Percentiles rank a stretch among this genome's conserved stretches.
These are phyloP conservation scores for Emydomyces testavorans DNA, from an alignment of 2,329 filamentous ascomycete species.

Conservation along the genomic window DNA sequence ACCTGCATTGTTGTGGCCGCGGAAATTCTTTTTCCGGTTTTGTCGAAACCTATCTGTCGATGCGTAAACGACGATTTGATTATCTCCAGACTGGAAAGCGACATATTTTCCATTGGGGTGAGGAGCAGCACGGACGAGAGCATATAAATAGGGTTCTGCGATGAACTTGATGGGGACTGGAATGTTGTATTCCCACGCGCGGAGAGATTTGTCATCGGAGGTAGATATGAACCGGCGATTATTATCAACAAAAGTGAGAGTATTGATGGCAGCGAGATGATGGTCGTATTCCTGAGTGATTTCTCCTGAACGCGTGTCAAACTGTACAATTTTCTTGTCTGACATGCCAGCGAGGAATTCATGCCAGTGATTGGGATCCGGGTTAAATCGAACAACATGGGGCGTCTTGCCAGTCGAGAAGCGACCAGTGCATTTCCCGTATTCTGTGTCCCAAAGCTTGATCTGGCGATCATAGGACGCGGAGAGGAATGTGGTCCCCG, in stretches of 20 bases:
- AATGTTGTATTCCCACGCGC: slow-evolving; percentile 97
- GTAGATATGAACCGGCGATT: slow-evolving; percentile 95
- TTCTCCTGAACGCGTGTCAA: slow-evolving; percentile 72
- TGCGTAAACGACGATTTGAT: slow-evolving; percentile 92
- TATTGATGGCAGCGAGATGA: slow-evolving; percentile 94
- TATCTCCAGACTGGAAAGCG: slow-evolving; percentile 85
- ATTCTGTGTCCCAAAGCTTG: slow-evolving; percentile 98
- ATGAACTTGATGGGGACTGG: slow-evolving; percentile 98
- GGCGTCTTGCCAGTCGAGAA: slow-evolving; percentile 93
- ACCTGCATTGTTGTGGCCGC: slow-evolving; percentile 90
- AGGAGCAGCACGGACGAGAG: slow-evolving; percentile 70
- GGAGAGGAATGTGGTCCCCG: slow-evolving; percentile 76
- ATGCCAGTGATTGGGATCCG: slow-evolving; percentile 59
- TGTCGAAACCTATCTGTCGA: slow-evolving; percentile 92
- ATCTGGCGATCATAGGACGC: slow-evolving; percentile 91
- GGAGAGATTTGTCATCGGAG: slow-evolving; percentile 88
- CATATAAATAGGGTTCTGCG: slow-evolving; percentile 95
- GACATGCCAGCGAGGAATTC: slow-evolving; percentile 96
- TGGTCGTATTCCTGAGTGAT: slow-evolving; percentile 97
- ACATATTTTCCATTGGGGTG: slow-evolving; percentile 92
- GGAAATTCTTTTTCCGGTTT: slow-evolving; percentile 93
- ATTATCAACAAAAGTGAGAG: slow-evolving; percentile 89
- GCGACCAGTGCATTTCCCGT: slow-evolving; percentile 71
- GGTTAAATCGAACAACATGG: slow-evolving; percentile 90
- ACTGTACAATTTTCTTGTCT: slow-evolving; percentile 98